Evolutionary conservation across 2,329 filamentous ascomycete species (phyloP).

Genomic region (Clonostachys sp.): DNA sequence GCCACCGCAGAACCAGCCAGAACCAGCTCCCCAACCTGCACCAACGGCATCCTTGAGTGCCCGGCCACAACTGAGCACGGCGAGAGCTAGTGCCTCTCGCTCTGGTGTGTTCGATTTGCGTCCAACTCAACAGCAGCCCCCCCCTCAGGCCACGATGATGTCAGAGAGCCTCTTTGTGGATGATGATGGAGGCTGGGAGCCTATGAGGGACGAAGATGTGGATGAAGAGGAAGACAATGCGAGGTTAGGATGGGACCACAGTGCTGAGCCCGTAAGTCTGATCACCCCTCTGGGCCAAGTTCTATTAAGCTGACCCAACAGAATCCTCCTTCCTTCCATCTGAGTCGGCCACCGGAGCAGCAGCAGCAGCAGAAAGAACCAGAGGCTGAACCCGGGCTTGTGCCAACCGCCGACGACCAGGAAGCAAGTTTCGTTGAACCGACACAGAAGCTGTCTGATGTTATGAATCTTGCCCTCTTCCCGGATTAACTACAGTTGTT

Average conservation of each 20-base stretch:
- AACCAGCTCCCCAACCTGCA: slow-evolving; percentile 4
- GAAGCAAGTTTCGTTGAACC: slow-evolving; percentile 50
- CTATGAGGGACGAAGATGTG: slow-evolving; percentile 54
- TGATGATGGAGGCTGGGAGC: slow-evolving; percentile 68
- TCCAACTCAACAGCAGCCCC: slow-evolving; percentile 44
- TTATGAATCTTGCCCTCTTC: slow-evolving; percentile 41
- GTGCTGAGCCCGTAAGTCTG: slow-evolving; percentile 52
- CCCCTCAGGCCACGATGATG: slow-evolving; percentile 52
- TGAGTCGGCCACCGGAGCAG: slow-evolving; percentile 26
- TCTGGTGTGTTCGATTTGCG: slow-evolving; percentile 37
- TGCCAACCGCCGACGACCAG: slow-evolving; percentile 4
- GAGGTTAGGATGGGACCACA: slow-evolving; percentile 71
- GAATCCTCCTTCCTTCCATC: slow-evolving; percentile 37
- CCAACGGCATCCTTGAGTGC: slow-evolving; percentile 11
- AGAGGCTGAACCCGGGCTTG: slow-evolving; percentile 5
- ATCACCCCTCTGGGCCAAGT: neutral
- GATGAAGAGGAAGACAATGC: slow-evolving; percentile 58
- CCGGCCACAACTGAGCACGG: slow-evolving; percentile 23
- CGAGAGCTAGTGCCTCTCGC: slow-evolving; percentile 25
- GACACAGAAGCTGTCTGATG: slow-evolving; percentile 70
- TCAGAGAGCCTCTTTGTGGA: slow-evolving; percentile 72
- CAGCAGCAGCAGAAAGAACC: slow-evolving; percentile 12
- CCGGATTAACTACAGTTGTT: slow-evolving; percentile 19
- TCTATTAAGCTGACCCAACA: slow-evolving; percentile 22
- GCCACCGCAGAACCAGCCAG: slow-evolving; percentile 9